Base-by-base conservation (phyloP, 2,329 filamentous ascomycete genomes). In the Fusarium sp. region DNA sequence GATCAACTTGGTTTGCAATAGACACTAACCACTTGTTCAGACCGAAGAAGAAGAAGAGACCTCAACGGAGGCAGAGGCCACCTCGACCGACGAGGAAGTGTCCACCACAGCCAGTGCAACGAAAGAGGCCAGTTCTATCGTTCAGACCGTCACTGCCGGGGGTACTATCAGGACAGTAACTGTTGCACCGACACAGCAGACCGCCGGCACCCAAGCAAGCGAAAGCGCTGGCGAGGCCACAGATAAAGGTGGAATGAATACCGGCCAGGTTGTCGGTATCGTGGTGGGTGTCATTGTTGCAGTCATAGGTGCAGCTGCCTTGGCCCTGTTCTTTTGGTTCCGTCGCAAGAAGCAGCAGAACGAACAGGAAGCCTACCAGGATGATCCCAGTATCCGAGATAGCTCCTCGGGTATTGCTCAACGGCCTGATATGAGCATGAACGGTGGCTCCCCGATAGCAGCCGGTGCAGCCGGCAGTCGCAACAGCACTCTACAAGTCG, bases 141-240 rank as follows among this genome's bases (percentile, higher is more conserved):
- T 87, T 4, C 78, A 83, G 71, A 90, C 87, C 0, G 81, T 89
- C 11, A 89, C 86, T 1, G 80, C 81, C 8, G 83, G 81, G 11
- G 86, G 87, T 19, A 82, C 78, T 7, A 78, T 88, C 22, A 82
- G 81, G 58, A 89, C 86, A 2, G 82, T 90, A 4, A 88, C 85
- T 2, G 80, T 86, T 17, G 80, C 80, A 8, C 85, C 86, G 1
- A 82, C 82, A 1, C 65, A 65, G 2, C 61, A 63, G 9, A 74
- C 71, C 17, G 43, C 63, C 13, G 66, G 59, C 14, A 55, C 71
- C 2, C 46, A 61, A 5, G 70, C 71, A 30, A 69, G 70, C 41
- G 69, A 71, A 30, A 71, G 64, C 17, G 19, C 62, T 19, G 65
- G 51, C 17, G 56, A 63, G 40, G 59, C 53, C 13, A 44, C 51